These are phyloP conservation scores for Wallacemonas sp. DNA, from an alignment of 208 protist genomes.

Conservation along the genomic window DNA sequence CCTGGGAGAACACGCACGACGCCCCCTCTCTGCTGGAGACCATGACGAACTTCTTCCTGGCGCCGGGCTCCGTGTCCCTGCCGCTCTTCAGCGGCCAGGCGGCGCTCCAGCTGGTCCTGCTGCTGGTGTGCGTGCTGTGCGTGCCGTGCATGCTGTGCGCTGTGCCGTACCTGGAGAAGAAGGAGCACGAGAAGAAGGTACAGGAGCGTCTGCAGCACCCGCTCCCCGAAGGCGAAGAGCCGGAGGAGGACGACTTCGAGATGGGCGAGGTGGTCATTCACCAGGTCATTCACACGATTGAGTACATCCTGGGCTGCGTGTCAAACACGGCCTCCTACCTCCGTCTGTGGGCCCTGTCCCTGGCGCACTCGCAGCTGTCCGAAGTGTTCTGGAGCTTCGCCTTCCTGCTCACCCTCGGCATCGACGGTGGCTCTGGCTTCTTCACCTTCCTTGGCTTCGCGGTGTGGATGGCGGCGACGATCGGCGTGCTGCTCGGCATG, in stretches of 20 bases:
- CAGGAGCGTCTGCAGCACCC: conserved; percentile 23
- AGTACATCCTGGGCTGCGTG: conserved; percentile 98
- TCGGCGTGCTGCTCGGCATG: conserved; percentile 98
- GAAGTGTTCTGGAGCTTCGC: conserved; percentile 93
- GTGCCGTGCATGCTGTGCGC: conserved; percentile 81
- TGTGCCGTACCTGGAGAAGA: conserved; percentile 52
- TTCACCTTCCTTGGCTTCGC: conserved; percentile 92
- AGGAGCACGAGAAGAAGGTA: conserved; percentile 43
- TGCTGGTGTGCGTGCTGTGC: conserved; percentile 70
- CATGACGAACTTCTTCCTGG: conserved; percentile 94
- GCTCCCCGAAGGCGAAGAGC: conserved; percentile 29
- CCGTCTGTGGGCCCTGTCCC: conserved; percentile 99
- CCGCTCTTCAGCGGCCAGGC: conserved; percentile 82
- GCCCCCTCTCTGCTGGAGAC: conserved; percentile 89
- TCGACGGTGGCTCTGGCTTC: conserved; percentile 65
- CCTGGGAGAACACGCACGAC: conserved; percentile 86
- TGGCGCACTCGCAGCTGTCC: conserved; percentile 98
- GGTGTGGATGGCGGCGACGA: conserved; percentile 94
- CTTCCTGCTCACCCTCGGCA: conserved; percentile 65
- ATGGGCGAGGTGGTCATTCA: conserved; percentile 97
- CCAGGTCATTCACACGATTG: conserved; percentile 99
- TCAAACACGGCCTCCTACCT: conserved; percentile 99
- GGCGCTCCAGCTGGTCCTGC: conserved; percentile 78
- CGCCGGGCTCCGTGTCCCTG: conserved; percentile 74
- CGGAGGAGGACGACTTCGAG: conserved; percentile 85